A percentile compares a stretch with the other conserved stretches of the same genome.
Conservation (phyloP, 768 basidiomycete species). For the Tephrocybe sp. region DNA sequence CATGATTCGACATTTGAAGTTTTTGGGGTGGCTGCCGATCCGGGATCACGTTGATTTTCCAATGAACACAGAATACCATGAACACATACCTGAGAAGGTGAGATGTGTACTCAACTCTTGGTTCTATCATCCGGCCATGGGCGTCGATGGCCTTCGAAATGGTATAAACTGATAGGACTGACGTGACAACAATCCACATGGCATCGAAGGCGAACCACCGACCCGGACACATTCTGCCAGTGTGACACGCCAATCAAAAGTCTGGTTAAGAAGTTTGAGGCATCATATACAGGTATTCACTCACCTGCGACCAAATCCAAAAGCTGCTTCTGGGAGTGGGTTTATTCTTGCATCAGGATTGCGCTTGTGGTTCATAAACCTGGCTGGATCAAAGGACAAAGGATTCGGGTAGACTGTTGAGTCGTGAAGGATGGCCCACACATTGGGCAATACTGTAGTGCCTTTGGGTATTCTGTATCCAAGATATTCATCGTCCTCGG, state of each 20-base stretch:
- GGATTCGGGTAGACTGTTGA: conserved; percentile 37
- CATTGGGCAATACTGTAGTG: conserved; percentile 28
- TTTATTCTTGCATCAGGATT: conserved; percentile 32
- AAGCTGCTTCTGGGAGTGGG: conserved; percentile 34
- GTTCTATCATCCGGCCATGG: conserved; percentile 23
- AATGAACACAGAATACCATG: background rate
- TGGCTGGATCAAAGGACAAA: conserved; percentile 36
- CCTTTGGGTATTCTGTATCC: conserved; percentile 44
- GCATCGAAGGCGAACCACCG: conserved; percentile 42
- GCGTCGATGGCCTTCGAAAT: conserved; percentile 38
- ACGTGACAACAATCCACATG: conserved; percentile 42
- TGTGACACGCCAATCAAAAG: background rate
- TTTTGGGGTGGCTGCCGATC: conserved; percentile 36
- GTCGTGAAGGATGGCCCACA: conserved; percentile 44
- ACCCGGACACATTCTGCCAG: conserved; percentile 42
- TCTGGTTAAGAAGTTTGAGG: background rate
- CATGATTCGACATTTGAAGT: conserved; percentile 37
- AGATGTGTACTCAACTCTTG: conserved; percentile 33
- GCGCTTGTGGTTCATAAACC: conserved; percentile 31
- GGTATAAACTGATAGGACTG: conserved; percentile 36
- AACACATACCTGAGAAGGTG: conserved; percentile 32
- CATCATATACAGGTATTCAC: background rate
- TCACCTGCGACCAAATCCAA: conserved; percentile 42
- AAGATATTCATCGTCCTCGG: conserved; percentile 37
- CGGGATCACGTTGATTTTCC: background rate